Base-by-base conservation (phyloP, 768 basidiomycete genomes). In the Pleurotus platypus region DNA sequence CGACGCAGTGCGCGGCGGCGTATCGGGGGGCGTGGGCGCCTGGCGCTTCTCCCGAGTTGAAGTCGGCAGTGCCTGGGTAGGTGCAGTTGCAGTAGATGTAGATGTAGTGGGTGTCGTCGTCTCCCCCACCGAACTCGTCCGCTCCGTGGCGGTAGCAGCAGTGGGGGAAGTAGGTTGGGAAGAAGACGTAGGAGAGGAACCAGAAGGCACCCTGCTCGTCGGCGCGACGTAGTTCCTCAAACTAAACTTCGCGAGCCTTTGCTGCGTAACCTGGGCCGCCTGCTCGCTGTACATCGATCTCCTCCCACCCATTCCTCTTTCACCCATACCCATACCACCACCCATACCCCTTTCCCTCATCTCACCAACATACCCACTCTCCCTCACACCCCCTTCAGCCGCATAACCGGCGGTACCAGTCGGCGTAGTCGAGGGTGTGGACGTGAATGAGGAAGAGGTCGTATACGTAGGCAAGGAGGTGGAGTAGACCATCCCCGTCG, bases 181-280 rank as follows among this genome's bases (percentile, higher is more conserved):
- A 27, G 26, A 27, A 26, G 20, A 5, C 13, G 35, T 18, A 22
- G 49, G 12, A 3, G 20, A 35, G n/a, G 27, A 9, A 18, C 3
- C 12, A 2, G 49, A 37, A 30, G 27, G 6, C 8, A 7, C 54
- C 18, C 40, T 1, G 3, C 4, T n/a, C 24, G 49, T 51, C n/a
- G 72, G 73, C 38, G 74, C 64, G 4, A 60, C 68, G 47, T 74
- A 74, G 49, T 74, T 75, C 54, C 63, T 58, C 2, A 74, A 58
- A 40, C 49, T 61, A 48, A 74, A 62, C 59, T 63, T 66, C 18
- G 69, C 71, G 0, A 63, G 57, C 58, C 59, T 56, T 15, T 53
- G 27, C 37, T 53, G 50, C 22, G 39, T 42, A 20, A 53, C 50
- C 8, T 37, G 18, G 7, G 50, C 35, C 46, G 61, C 60, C 6